Base-by-base conservation (phyloP, 345 rosid species). In the Eutrema yunnanense region DNA sequence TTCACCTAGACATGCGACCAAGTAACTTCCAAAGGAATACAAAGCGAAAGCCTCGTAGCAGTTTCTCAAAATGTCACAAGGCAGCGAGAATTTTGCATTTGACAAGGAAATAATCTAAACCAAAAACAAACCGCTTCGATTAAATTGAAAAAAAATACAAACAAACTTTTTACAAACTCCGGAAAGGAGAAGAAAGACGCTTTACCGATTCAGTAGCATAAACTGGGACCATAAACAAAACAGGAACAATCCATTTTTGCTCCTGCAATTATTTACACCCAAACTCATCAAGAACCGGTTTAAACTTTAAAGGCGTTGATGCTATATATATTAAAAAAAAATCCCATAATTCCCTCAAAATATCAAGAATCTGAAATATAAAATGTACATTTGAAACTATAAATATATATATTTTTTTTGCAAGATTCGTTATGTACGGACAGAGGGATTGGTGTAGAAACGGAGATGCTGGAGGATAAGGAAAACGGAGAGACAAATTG, bases 1-100 rank as follows among this genome's bases (percentile, higher is more conserved):
- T 80, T 82, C 75, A 92, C 98, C 98, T 16, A 93, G 83, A 78
- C 97, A 93, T 60, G 98, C 94, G 62, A 93, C 81, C 84, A 93
- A 81, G 77, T 89, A 90, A 72, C 97, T 89, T 56, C 97, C 94
- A 65, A 90, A 93, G 51, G 97, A 83, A 52, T 93, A 93, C 63
- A 89, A 76, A 56, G 96, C 98, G 76, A 89, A 89, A 14, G 98
- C 98, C 68, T 93, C 98, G 48, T 89, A 86, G 79, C 94, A 89
- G 81, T 81, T 89, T 79, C 96, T 93, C 83, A 93, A 46, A 69
- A 82, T 85, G 79, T 93, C 97, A 77, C 96, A 90, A 8, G 83
- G 87, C 56, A 90, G 80, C 14, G 96, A 87, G 36, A 86, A 52
- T 67, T 43, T 83, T 8, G 89, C 67, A 63, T 87, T 84, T 82